A percentile compares a stretch with the other conserved stretches of the same genome.
phyloP scores from a whole-genome alignment of 495 filamentous ascomycete species.

The Penicillium silybi region DNA sequence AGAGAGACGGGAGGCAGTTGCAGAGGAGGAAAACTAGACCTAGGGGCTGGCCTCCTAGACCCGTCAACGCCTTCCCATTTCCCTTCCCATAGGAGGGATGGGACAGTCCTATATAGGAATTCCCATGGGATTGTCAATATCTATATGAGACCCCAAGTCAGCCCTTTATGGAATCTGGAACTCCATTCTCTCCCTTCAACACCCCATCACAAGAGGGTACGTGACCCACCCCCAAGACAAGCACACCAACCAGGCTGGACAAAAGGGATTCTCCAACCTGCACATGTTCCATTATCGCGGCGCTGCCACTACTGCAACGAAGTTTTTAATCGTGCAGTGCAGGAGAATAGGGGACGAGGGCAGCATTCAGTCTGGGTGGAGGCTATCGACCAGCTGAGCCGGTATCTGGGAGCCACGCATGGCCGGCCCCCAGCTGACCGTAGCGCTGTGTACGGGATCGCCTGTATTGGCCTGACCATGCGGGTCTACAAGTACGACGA shows the following conservation, averaged over 20 bases:
- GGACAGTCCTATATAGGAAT: too few relatives aligned
- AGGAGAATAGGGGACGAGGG: background rate
- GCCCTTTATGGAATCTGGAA: slow-evolving; percentile 9
- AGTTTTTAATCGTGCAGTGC: slow-evolving; percentile 5
- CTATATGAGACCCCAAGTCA: too few relatives aligned
- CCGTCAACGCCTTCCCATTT: too few relatives aligned
- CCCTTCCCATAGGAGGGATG: too few relatives aligned
- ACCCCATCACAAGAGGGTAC: slow-evolving; percentile 5
- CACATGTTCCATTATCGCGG: slow-evolving; percentile 5
- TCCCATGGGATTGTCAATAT: too few relatives aligned
- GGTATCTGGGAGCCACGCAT: background rate
- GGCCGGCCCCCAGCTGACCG: background rate
- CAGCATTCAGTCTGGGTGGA: background rate
- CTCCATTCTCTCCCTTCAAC: slow-evolving; percentile 2
- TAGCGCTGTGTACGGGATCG: too few relatives aligned
- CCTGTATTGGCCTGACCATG: too few relatives aligned
- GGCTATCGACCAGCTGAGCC: background rate
- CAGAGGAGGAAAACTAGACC: too few relatives aligned
- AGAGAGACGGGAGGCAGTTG: too few relatives aligned
- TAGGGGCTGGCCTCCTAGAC: too few relatives aligned
- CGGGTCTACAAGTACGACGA: too few relatives aligned
- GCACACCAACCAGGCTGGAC: slow-evolving; percentile 2
- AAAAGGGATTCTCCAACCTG: slow-evolving; percentile 6
- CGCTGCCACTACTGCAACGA: background rate
- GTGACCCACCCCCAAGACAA: slow-evolving; percentile 12